Evolutionary conservation across 768 basidiomycete genomes (phyloP), one percentile per base, ranked within the genome.

Genomic region (Lactarius psammicola): DNA sequence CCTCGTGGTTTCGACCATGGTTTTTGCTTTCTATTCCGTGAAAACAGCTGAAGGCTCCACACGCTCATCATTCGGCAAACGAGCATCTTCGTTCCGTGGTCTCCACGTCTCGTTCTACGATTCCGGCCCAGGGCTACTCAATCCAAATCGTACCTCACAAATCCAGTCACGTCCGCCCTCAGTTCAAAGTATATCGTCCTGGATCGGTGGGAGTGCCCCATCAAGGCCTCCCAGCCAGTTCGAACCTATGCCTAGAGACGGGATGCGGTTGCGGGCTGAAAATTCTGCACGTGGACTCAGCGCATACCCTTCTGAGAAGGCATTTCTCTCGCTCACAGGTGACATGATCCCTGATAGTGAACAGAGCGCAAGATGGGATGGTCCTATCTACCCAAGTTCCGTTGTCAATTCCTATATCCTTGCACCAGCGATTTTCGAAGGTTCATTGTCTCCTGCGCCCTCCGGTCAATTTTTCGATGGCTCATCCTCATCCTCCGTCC

Each of bases 1-100:
- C 51, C 75, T 87, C 53, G 78, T 88, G 63, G 74, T 89, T n/a
- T 84, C 81, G 71, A 75, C 80, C 65, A 81, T 88, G 66, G 77
- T 87, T 59, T 70, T 75, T 38, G 75, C 80, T n/a, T 78, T 83
- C 71, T 74, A 74, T 61, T 59, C 70, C 38, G 28, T 26, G 51
- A 59, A 53, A 4, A 20, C 26, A 2, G 9, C 49, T 11, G 17
- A 36, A 17, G 15, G 15, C 17, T 33, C 44, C 26, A 31, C 36
- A 26, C 17, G 2, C n/a, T 1, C 31, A 36, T 11, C 44, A 15
- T 18, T 13, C 15, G 26, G 44, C 46, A 68, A 59, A 18, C 69
- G 73, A 10, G 68, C 66, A 17, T 72, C 73, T 11, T 74, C 75
- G 2, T 74, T 75, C 70, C 68, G 59, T 13, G 71, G 64, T 51